A percentile compares a stretch with the other conserved stretches of the same genome.
Evolutionary conservation across 495 filamentous ascomycete genomes (phyloP).

Genomic region (Penicillium canescens): DNA sequence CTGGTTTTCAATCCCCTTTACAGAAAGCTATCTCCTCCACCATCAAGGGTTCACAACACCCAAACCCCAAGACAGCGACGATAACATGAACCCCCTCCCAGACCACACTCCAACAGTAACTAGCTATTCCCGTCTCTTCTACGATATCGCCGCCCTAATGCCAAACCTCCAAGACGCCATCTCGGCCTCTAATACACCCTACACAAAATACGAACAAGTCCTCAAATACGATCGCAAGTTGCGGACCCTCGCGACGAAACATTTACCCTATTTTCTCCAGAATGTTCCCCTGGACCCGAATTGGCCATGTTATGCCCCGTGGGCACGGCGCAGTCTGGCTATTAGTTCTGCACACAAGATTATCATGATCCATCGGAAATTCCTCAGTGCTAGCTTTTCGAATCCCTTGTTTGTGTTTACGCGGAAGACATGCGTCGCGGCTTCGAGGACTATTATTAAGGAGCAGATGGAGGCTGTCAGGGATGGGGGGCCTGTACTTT

Average conservation of each 20-base stretch:
- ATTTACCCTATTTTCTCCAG: constrained; percentile 28
- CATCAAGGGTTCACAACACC: constrained; percentile 28
- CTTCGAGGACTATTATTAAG: constrained; percentile 42
- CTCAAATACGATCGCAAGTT: constrained; percentile 37
- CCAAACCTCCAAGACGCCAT: constrained; percentile 39
- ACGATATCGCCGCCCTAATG: constrained; percentile 38
- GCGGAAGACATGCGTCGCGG: constrained; percentile 37
- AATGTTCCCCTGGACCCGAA: constrained; percentile 29
- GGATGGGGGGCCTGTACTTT: constrained; percentile 38
- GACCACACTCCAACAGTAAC: constrained; percentile 31
- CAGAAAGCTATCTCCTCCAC: constrained; percentile 41
- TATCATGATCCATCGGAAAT: constrained; percentile 49
- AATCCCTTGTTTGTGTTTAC: constrained; percentile 40
- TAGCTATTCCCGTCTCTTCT: constrained; percentile 32
- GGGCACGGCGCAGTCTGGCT: constrained; percentile 34
- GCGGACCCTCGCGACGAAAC: constrained; percentile 27
- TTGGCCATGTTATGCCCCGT: constrained; percentile 40
- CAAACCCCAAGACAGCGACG: constrained; percentile 34
- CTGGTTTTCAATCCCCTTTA: constrained; percentile 47
- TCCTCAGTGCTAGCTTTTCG: constrained; percentile 40
- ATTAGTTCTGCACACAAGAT: constrained; percentile 44
- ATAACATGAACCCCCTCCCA: constrained; percentile 30
- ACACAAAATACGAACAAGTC: constrained; percentile 40
- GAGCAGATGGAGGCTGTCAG: constrained; percentile 30
- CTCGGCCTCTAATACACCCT: constrained; percentile 26